Evolutionary conservation across 75 land plant genomes (phyloP), one percentile per base, ranked within the genome.

Genomic region (Azolla pinnata): DNA sequence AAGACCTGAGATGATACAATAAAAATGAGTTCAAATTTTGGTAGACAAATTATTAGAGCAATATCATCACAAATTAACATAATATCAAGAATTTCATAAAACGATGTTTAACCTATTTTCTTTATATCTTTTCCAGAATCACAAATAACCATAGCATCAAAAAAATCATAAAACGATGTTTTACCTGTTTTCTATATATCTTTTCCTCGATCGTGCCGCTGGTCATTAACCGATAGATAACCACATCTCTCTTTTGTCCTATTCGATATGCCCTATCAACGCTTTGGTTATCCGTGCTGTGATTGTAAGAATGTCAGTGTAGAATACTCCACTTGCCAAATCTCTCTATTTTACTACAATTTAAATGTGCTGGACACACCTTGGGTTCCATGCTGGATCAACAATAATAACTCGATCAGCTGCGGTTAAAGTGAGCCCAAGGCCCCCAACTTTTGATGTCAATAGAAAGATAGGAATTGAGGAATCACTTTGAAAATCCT

Each of bases 371-470:
- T n/a, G n/a, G n/a, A n/a, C 19, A 30, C 0, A 81, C 99, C 99
- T 95, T 44, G 99, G 99, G 68, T 95, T 95, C 99, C 99, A 95
- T 24, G 99, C 99, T 14, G 99, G 99, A 69, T 95, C 99, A 46
- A 90, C 97, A 17, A 95, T 89, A 56, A 95, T 86, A 25, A 95
- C 99, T 54, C 99, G 87, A 55, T 95, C 97, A n/a, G 99, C 99
- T 59, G 72, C 95, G 35, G 99, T 95, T 24, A 95, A 77, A 5
- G 99, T 95, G 9, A 95, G 81, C 50, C 99, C 99, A 18, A 95
- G 75, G 50, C 99, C 99, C 32, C 99, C 99, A 64, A 95, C 99
- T 82, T 86, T 92, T 25, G 99, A 86, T 8, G 99, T 95, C 69
- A 95, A 69, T 44, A 95, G 71, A 79, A 95, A 95, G 12, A 95